Conservation (phyloP, 164 flowering plant species). For the Hamamelis virginiana region DNA sequence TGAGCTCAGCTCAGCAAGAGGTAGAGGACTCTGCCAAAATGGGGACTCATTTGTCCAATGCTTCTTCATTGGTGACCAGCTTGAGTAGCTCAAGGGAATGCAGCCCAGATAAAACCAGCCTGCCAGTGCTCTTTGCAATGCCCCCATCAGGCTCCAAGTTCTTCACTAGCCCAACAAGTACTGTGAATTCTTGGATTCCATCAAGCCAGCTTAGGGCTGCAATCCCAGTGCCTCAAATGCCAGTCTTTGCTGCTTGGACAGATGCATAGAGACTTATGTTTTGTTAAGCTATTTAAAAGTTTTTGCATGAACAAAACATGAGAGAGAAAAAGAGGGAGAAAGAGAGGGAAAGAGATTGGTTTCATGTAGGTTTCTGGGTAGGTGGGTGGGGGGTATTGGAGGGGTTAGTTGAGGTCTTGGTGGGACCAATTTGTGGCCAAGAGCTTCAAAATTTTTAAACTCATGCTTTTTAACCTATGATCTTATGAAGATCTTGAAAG, state of each 20-base stretch:
- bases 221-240: conserved; percentile 41
- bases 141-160: conserved; percentile 26
- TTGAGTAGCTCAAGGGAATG: conserved; percentile 52
- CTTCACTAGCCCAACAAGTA: conserved; percentile 12
- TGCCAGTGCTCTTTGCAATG: conserved; percentile 25
- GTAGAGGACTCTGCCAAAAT: conserved; percentile 20
- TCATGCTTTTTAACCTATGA: conserved; percentile 1
- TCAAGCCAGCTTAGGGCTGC: conserved; percentile 40
- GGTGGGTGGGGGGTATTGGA: not conserved
- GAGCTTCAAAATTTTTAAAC: conserved; percentile 10
- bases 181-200: conserved; percentile 36
- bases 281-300: not conserved
- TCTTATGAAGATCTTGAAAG: conserved; percentile 11
- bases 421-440: conserved; percentile 12
- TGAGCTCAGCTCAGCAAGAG: conserved; percentile 16
- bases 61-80: conserved; percentile 49
- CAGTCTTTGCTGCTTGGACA: conserved; percentile 62
- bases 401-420: conserved; percentile 7
- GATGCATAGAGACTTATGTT: conserved; percentile 29
- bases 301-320: conserved; percentile 10
- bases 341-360: not conserved
- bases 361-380: conserved; percentile 6
- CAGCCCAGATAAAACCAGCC: conserved; percentile 38
- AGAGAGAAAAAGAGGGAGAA: not conserved
- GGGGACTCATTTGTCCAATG: conserved; percentile 34